Evolutionary conservation across 768 basidiomycete genomes (phyloP).

Genomic region (Rhodotorula diobovata): DNA sequence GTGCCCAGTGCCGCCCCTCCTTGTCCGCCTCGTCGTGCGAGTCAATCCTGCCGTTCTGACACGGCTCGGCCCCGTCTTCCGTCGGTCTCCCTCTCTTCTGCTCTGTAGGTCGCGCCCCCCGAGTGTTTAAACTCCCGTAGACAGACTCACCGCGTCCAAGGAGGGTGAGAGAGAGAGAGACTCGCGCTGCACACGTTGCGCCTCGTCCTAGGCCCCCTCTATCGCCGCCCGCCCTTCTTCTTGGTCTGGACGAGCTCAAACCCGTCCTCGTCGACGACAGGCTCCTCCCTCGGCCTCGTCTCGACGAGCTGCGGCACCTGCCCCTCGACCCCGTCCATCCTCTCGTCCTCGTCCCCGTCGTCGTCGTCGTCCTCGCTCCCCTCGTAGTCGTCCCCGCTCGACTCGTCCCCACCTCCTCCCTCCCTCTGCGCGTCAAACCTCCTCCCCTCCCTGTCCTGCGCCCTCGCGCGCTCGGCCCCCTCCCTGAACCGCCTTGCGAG

Average conservation of each 20-base stretch:
- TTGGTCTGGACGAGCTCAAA: slow-evolving; percentile 65
- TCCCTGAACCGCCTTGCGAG: slow-evolving; percentile 62
- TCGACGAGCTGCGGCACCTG: slow-evolving; percentile 45
- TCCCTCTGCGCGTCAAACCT: slow-evolving; percentile 11
- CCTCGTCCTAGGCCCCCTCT: not conserved
- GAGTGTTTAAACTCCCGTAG: no score
- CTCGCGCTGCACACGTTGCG: no score
- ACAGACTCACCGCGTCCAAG: not conserved
- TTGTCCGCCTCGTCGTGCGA: no score
- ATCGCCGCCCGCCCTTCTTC: slow-evolving; percentile 46
- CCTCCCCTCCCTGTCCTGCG: slow-evolving; percentile 51
- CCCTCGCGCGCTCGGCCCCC: slow-evolving; percentile 59
- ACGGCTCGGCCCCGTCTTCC: no score
- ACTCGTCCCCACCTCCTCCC: slow-evolving; percentile 44
- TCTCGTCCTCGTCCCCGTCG: slow-evolving; percentile 30
- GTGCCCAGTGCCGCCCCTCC: not conserved
- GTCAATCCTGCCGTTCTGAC: no score
- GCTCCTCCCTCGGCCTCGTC: slow-evolving; percentile 50
- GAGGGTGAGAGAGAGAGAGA: not conserved
- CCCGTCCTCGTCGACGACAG: slow-evolving; percentile 84
- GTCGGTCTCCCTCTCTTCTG: no score
- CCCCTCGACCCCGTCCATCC: slow-evolving; percentile 47
- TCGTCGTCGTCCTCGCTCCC: slow-evolving; percentile 40
- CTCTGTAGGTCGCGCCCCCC: no score
- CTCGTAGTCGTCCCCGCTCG: slow-evolving; percentile 48